Conservation (phyloP, 352 stramenopile genomes). For the Phytophthora pluvialis region DNA sequence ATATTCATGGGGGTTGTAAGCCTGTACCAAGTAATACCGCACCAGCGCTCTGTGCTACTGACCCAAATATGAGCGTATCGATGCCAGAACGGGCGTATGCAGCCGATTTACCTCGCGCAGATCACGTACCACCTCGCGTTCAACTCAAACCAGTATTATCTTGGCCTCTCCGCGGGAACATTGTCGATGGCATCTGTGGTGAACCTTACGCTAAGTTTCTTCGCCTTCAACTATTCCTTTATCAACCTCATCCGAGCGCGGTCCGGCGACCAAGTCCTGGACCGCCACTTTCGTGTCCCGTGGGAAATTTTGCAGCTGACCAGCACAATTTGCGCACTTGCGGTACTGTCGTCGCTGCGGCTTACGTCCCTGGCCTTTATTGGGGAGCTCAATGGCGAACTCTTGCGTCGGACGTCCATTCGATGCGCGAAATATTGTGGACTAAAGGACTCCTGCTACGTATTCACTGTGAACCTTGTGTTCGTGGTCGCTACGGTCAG, state of each 20-base stretch:
- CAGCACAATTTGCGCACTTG: background rate
- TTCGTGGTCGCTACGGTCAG: constrained; percentile 2
- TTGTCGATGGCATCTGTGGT: constrained; percentile 23
- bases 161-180: constrained; percentile 28
- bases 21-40: constrained; percentile 34
- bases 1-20: constrained; percentile 33
- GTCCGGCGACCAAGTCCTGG: constrained; percentile 21
- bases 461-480: constrained; percentile 22
- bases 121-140: constrained; percentile 36
- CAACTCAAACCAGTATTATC: constrained; percentile 40
- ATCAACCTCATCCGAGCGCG: constrained; percentile 36
- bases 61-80: constrained; percentile 33
- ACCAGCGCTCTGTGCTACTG: constrained; percentile 30
- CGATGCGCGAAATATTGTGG: constrained; percentile 13
- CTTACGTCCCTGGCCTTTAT: constrained; percentile 9
- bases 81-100: constrained; percentile 37
- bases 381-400: background rate
- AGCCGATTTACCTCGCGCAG: constrained; percentile 34
- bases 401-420: constrained; percentile 9
- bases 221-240: constrained; percentile 27
- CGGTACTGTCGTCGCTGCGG: constrained; percentile 7
- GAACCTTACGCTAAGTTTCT: constrained; percentile 29
- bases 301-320: constrained; percentile 29
- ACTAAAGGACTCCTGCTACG: constrained; percentile 17
- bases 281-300: constrained; percentile 26